Base-by-base conservation (phyloP, 192 early-diverging fungal species). In the Umbelopsis sp. region DNA sequence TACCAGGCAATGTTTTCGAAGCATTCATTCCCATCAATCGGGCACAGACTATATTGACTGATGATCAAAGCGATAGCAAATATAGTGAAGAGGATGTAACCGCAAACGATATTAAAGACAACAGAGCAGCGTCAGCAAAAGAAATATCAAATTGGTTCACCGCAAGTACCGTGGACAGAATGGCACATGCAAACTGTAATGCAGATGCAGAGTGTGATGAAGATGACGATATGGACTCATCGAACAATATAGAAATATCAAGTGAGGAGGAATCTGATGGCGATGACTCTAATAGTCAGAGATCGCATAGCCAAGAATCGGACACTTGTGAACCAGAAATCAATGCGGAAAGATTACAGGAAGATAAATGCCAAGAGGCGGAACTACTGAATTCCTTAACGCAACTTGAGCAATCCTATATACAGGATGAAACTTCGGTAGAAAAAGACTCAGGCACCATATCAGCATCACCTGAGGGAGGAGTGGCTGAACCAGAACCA, bases 91-190 rank as follows among this genome's bases (percentile, higher is more conserved):
- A 9, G 8, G n/a, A 3, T 5, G 47, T 17, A 16, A 17, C 25
- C 34, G 14, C 24, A 20, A 14, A 62, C 16, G 17, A 2, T 62
- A 6, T 26, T 16, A 34, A 62, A 36, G 12, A 31, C 5, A 21
- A 4, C 2, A 49, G 47, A 49, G 47, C 47, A 34, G 26, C 34
- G 0, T 32, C 26, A 20, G 31, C 26, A 29, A 62, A 62, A 31
- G 56, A 62, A 62, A 6, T 62, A 34, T 62, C 56, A 2, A 62
- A 62, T n/a, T 62, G 56, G 56, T 62, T 62, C 31, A 62, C 56
- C 16, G 31, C 56, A 14, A 62, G 26, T 32, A 0, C 8, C 1
- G 31, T 32, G 8, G 56, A 62, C 7, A 62, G 34, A 34, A 20
- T 62, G 2, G 6, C 26, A 14, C 12, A 32, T 17, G 7, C 26